phyloP scores from a whole-genome alignment of 257 asterid species.

The Solanum chiquidenum region DNA sequence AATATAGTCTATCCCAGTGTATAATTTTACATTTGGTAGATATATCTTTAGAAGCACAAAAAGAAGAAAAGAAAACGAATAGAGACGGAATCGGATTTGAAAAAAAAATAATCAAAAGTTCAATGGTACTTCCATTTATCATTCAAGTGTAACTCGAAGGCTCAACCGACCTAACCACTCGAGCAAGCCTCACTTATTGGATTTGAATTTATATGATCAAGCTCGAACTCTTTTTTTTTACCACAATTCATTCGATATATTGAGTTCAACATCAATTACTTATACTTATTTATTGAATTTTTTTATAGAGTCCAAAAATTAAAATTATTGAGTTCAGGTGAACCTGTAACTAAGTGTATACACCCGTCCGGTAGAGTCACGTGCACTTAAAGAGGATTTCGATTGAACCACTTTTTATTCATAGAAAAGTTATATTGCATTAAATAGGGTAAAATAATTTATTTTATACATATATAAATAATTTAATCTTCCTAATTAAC shows the following conservation, averaged over 20 bases:
- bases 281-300: not conserved
- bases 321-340: fast-evolving
- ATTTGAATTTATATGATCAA: not conserved
- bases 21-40: not conserved
- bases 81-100: too few species aligned
- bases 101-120: too few species aligned
- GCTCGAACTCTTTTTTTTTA: not conserved
- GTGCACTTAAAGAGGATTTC: not conserved
- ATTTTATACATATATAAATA: too few species aligned
- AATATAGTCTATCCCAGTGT: not conserved
- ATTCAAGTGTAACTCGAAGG: not conserved
- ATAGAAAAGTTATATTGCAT: not conserved
- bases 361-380: not conserved
- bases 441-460: not conserved
- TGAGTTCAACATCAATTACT: not conserved
- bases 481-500: not conserved
- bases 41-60: not conserved
- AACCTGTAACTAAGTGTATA: not conserved
- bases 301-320: not conserved
- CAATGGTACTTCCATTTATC: too few species aligned
- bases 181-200: fast-evolving
- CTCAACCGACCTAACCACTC: fast-evolving
- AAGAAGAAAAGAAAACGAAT: not conserved
- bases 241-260: not conserved
- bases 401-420: not conserved